Conservation (phyloP, 2,329 filamentous ascomycete genomes). For the Fusarium sp. region DNA sequence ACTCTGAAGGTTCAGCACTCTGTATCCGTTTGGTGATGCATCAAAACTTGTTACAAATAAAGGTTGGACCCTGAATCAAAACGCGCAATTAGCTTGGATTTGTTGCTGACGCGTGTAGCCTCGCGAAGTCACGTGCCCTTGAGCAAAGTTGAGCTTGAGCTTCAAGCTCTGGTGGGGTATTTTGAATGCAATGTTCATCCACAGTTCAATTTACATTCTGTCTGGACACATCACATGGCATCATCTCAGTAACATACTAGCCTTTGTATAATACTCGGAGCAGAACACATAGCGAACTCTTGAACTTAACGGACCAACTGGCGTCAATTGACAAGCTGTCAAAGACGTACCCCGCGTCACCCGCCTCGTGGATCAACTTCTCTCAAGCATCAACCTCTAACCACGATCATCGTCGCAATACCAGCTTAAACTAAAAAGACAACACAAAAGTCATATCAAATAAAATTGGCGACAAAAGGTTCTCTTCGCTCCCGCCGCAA, state of each 20-base stretch:
- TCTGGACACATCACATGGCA: background rate
- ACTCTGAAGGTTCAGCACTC: fast-evolving
- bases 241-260: background rate
- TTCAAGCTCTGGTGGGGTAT: background rate
- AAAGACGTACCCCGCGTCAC: background rate
- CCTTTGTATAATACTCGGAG: fast-evolving
- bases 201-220: no score
- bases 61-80: background rate
- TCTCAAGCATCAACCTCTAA: background rate
- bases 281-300: fast-evolving
- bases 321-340: background rate
- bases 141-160: background rate
- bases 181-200: background rate
- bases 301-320: fast-evolving
- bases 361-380: background rate
- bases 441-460: fast-evolving
- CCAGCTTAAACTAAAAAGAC: background rate
- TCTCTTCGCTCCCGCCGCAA: background rate
- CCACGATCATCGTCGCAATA: no score
- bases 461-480: fast-evolving
- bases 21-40: fast-evolving
- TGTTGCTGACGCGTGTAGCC: background rate
- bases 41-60: fast-evolving
- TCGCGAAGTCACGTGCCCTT: conserved; percentile 46
- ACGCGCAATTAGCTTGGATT: background rate